Percentiles rank a stretch among this genome's conserved stretches.
phyloP scores from a whole-genome alignment of 768 basidiomycete genomes.

The Lentinula sp. region DNA sequence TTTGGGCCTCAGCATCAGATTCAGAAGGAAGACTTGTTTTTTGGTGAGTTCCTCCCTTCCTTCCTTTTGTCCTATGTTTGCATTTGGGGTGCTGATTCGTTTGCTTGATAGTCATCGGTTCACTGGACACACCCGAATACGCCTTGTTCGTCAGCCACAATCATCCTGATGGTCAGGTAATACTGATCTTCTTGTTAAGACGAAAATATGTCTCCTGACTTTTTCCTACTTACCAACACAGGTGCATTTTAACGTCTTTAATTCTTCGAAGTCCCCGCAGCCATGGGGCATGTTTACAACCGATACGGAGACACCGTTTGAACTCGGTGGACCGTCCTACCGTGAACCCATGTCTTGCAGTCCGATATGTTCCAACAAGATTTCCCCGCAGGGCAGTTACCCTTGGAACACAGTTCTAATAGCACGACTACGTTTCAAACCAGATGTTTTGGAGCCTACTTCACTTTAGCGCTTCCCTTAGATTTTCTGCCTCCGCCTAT shows the following conservation, averaged over 20 bases:
- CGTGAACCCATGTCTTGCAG: slow-evolving; percentile 30
- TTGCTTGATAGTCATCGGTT: slow-evolving; percentile 50
- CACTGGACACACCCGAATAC: slow-evolving; percentile 65
- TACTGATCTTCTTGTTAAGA: slow-evolving; percentile 8
- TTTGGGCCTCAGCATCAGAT: slow-evolving; percentile 45
- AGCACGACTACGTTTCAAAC: slow-evolving; percentile 60
- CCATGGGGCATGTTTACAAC: slow-evolving; percentile 74
- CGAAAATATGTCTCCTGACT: neutral
- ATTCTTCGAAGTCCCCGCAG: slow-evolving; percentile 41
- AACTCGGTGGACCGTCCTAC: slow-evolving; percentile 41
- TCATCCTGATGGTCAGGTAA: slow-evolving; percentile 54
- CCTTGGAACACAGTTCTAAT: slow-evolving; percentile 57
- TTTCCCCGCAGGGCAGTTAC: slow-evolving; percentile 33
- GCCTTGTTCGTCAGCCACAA: slow-evolving; percentile 70
- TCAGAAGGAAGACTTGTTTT: slow-evolving; percentile 52
- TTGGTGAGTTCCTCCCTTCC: slow-evolving; percentile 23
- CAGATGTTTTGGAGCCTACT: slow-evolving; percentile 54
- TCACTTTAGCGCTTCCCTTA: slow-evolving; percentile 16
- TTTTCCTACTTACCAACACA: slow-evolving; percentile 15
- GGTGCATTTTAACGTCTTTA: slow-evolving; percentile 69
- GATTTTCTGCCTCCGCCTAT: too few species aligned
- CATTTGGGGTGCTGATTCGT: neutral
- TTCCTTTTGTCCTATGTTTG: neutral
- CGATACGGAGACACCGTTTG: slow-evolving; percentile 38
- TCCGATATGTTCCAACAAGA: slow-evolving; percentile 42